Evolutionary conservation across 2,329 filamentous ascomycete genomes (phyloP).

Genomic region (Hypoxylon sp.): DNA sequence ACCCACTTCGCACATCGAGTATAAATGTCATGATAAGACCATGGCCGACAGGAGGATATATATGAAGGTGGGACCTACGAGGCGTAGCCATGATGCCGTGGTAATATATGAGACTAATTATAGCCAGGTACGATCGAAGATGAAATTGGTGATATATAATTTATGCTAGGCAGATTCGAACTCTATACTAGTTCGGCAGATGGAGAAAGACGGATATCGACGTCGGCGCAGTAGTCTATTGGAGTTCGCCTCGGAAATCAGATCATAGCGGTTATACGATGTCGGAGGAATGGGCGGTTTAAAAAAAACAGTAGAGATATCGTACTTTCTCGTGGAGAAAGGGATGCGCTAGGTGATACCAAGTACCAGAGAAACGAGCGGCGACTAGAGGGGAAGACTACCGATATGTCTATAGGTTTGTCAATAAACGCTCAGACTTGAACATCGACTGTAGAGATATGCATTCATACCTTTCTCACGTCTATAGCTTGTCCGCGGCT

Average conservation of each 20-base stretch:
- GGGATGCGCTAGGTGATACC: neutral
- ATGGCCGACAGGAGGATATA: neutral
- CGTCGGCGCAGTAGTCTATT: constrained; percentile 20
- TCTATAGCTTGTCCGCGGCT: neutral
- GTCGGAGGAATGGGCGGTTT: neutral
- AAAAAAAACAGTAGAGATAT: neutral
- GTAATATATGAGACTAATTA: constrained; percentile 14
- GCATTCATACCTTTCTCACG: constrained; percentile 1
- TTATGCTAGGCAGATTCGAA: constrained; percentile 8
- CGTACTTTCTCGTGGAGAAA: neutral
- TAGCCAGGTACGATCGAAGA: constrained; percentile 10
- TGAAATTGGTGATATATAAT: constrained; percentile 8
- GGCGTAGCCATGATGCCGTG: constrained; percentile 49
- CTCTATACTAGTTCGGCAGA: constrained; percentile 1
- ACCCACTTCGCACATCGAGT: neutral
- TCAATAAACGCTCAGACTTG: neutral
- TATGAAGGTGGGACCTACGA: constrained; percentile 44
- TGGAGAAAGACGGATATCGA: constrained; percentile 3
- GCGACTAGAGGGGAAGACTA: neutral
- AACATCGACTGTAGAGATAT: neutral
- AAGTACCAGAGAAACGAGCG: constrained; percentile 1
- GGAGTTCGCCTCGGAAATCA: constrained; percentile 21
- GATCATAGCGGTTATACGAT: constrained; percentile 31
- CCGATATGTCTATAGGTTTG: constrained; percentile 1
- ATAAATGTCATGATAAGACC: constrained; percentile 13